Evolutionary conservation across 306 rosid species (phyloP), one percentile per base, ranked within the genome.

Genomic region (Geum urbanum): DNA sequence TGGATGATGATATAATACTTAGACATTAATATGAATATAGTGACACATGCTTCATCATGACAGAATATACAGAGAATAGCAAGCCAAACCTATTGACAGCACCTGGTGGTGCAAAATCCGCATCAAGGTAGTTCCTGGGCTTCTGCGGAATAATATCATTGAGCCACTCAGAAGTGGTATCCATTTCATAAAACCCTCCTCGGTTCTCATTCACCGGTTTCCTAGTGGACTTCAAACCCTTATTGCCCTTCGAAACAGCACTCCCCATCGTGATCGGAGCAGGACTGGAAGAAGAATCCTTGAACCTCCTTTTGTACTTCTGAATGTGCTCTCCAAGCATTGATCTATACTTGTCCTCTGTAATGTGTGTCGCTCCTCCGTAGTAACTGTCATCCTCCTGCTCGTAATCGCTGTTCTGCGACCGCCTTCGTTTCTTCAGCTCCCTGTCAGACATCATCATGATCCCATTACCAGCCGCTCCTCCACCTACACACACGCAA

Each of bases 321-420:
- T 89, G 86, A 76, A 91, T 78, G 81, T 95, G 99, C 56, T 91
- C 99, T 70, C 99, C 96, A 22, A 95, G 92, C 97, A 95, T 95
- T 69, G 94, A 84, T 46, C 97, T 74, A 70, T 95, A 95, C 66
- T 86, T 80, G 54, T 95, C 97, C 83, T 95, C 99, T 0, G 88
- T 91, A 77, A 83, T 78, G 72, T 48, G 86, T 20, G 87, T 71
- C 72, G 37, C 3, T 32, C 37, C 37, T 32, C 83, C 59, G 54
- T 79, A 63, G 67, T 85, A 91, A 79, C 71, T 69, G 48, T 77
- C 89, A 82, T 71, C 88, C 11, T 88, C 95, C 78, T 32, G 37
- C 37, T 86, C 89, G 45, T 77, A 84, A 50, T 91, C 97, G 65
- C 95, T 82, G 66, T 83, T 89, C 37, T 67, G 79, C 72, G 92